Evolutionary conservation across 2,329 filamentous ascomycete species (phyloP), one percentile per base, ranked within the genome.

Genomic region (Claviceps spartinae): DNA sequence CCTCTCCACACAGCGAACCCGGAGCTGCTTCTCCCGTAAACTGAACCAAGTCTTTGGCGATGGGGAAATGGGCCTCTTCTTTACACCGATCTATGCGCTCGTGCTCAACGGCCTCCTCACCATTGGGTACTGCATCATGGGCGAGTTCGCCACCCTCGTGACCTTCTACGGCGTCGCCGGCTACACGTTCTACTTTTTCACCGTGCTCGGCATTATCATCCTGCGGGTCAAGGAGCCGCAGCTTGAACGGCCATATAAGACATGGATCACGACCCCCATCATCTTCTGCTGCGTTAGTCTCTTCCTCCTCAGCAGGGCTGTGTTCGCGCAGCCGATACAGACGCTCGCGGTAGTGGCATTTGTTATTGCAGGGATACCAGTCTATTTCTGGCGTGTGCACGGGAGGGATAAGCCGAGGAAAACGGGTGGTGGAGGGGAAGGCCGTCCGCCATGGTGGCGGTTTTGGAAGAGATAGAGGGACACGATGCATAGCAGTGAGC

Each of bases 121-220:
- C 1, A 70, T 78, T 3, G 71, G 77, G 1, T 98, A 97, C 70
- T 82, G 95, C 55, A 62, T 86, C 2, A 82, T 95, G 5, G 93
- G 93, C 67, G 88, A 95, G 65, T 97, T 98, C 64, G 77, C 82
- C 50, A 95, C 91, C 0, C 78, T 98, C 2, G 78, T 97, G 53
- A 97, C 93, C 0, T 98, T 98, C 65, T 97, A 97, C 69, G 93
- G 93, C 52, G 93, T 98, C 13, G 93, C 93, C 0, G 90, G 90
- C 14, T 98, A 98, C 66, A 88, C 88, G 0, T 98, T 98, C 65
- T 98, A 98, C 71, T 98, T 98, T 67, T 72, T 95, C 52, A 94
- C 91, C 0, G 93, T 98, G 0, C 78, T 98, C 0, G 93, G 93
- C 0, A 76, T 98, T 48, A 96, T 98, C 56, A 79, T 98, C 50